Evolutionary conservation across 495 filamentous ascomycete genomes (phyloP), one percentile per base, ranked within the genome.

Genomic region (Melanomma pulvis-pyrius): DNA sequence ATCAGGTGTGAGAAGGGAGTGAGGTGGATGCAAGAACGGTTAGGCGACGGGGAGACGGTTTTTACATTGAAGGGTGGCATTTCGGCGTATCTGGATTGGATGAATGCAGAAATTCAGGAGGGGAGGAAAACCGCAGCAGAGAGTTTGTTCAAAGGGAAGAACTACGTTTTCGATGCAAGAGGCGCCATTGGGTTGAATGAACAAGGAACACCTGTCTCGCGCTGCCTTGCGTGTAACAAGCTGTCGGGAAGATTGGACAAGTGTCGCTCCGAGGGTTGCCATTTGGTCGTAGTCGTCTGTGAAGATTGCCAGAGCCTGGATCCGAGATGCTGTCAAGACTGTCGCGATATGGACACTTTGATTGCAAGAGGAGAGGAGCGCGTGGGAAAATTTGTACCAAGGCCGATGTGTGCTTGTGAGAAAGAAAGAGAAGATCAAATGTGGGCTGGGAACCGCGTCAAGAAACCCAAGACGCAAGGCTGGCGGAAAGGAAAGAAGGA

Each of bases 101-200:
- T 51, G 48, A 25, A 51, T 25, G 5, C 21, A 19, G 48, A 51
- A 19, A 29, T 51, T 51, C 22, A n/a, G 7, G 48, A 6, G 26
- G 48, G 48, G 48, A 25, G 48, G 48, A 51, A 51, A 17, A 51
- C 21, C 1, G 11, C 48, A 7, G 48, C 21, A 19, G 48, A 51
- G 11, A 51, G 48, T 29, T 26, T 51, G 22, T 51, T 51, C 26
- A 51, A 51, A n/a, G 48, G 48, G 48, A 51, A 24, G 48, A 51
- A 51, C 19, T 51, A 51, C 22, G 48, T 51, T 11, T 51, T 51
- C 22, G 48, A 51, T 51, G 48, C 48, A 24, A 6, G 48, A 29
- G 48, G 48, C 5, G 48, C 48, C 22, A 51, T 51, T 9, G 48
- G 22, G 1, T 29, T 29, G 26, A 19, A 51, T n/a, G 48, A 29